Base-by-base conservation (phyloP, 768 basidiomycete genomes). In the Russula lepida region DNA sequence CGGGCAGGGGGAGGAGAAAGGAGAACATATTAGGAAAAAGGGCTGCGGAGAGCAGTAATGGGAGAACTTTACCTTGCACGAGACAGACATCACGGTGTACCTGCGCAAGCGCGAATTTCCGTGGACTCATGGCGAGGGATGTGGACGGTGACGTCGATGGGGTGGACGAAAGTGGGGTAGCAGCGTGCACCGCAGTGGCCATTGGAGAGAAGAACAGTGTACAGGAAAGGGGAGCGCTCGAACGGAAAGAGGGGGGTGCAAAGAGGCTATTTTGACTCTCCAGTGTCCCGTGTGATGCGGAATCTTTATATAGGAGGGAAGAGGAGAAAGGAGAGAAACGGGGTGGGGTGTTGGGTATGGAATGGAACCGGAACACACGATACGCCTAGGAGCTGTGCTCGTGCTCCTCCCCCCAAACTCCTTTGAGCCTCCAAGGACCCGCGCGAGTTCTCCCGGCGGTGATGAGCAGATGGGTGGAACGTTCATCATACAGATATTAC, bases 81-180 rank as follows among this genome's bases (percentile, higher is more conserved):
- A 68, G 68, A 37, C 66, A 67, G 37, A 68, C 67, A 13, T 63
- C 62, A 52, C 44, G 59, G n/a, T 59, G 47, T 11, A 68, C 60
- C 49, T 58, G 64, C 23, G 68, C 68, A 21, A 68, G 56, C 41
- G 68, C 68, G 17, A 68, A 68, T 30, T 59, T 59, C 21, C 56
- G 51, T 30, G 44, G 25, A 21, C 15, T 43, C 32, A 41, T 49
- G 1, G n/a, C 30, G n/a, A 32, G 7, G 11, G 52, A 28, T 12
- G 61, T 27, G 8, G 58, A 44, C 4, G 51, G n/a, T 30, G 60
- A 61, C 33, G 60, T 30, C 35, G 60, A 12, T 0, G 55, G 28
- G n/a, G 56, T 41, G 49, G 62, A 7, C 6, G 56, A 41, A 19
- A 47, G 35, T 13, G 35, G 23, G n/a, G 35, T 15, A 5, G 19